phyloP scores from a whole-genome alignment of 129 eudicot species.

The Gnaphalium uliginosum region DNA sequence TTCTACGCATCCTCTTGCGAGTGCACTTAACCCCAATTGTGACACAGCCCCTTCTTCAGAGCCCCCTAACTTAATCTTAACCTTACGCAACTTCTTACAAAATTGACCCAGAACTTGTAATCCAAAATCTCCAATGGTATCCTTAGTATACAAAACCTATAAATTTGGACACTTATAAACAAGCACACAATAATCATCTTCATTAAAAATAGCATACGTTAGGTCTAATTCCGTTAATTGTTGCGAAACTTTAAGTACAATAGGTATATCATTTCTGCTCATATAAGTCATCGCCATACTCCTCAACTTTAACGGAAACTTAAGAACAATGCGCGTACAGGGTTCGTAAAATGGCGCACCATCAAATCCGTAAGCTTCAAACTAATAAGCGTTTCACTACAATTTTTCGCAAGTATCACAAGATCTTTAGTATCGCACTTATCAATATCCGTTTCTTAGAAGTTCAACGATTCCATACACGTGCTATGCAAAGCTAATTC shows the following conservation, averaged over 20 bases:
- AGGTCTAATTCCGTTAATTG: slow-evolving; percentile 62
- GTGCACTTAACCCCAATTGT: slow-evolving; percentile 64
- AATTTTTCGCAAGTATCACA: slow-evolving; percentile 58
- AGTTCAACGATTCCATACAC: slow-evolving; percentile 56
- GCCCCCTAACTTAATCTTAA: slow-evolving; percentile 75
- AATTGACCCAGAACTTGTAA: slow-evolving; percentile 52
- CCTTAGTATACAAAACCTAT: slow-evolving; percentile 68
- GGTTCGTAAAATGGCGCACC: slow-evolving; percentile 49
- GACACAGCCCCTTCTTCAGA: slow-evolving; percentile 77
- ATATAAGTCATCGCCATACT: slow-evolving; percentile 55
- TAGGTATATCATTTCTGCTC: slow-evolving; percentile 30
- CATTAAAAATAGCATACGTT: slow-evolving; percentile 27
- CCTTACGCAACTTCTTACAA: slow-evolving; percentile 63
- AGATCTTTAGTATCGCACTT: slow-evolving; percentile 49
- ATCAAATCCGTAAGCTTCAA: slow-evolving; percentile 71
- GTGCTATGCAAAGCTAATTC: slow-evolving; percentile 61
- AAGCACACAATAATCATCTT: slow-evolving; percentile 53
- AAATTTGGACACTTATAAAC: slow-evolving; percentile 68
- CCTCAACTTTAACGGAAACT: slow-evolving; percentile 49
- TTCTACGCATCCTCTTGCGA: slow-evolving; percentile 64
- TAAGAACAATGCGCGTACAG: slow-evolving; percentile 8
- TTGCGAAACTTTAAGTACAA: slow-evolving; percentile 38
- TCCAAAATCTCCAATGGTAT: slow-evolving; percentile 70
- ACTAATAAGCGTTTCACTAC: slow-evolving; percentile 44
- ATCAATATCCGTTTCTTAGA: slow-evolving; percentile 66